Evolutionary conservation across 768 basidiomycete species (phyloP).

Genomic region (Rhodotorula kratochvilovae): DNA sequence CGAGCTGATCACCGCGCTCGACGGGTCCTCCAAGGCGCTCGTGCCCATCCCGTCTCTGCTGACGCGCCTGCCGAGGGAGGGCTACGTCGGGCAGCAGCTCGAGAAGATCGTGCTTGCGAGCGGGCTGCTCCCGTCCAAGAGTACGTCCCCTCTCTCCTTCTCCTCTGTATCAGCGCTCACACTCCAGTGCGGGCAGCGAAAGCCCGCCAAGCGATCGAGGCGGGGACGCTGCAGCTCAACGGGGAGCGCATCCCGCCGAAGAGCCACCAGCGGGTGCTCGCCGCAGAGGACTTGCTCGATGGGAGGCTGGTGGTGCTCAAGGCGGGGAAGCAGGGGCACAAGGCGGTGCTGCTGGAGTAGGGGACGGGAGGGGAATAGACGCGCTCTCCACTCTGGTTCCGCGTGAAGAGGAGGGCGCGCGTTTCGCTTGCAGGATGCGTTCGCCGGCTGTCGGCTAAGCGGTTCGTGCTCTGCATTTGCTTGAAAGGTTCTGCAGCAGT

Average conservation of each 20-base stretch:
- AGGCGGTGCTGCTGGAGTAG: slow-evolving; percentile 32
- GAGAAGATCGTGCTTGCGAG: slow-evolving; percentile 31
- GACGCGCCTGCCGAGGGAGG: slow-evolving; percentile 1
- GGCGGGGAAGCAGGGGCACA: slow-evolving; percentile 26
- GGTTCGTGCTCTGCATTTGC: no score
- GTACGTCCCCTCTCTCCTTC: slow-evolving; percentile 1
- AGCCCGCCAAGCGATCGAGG: slow-evolving; percentile 33
- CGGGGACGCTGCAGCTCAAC: slow-evolving; percentile 31
- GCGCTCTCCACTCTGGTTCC: no score
- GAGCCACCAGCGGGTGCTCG: slow-evolving; percentile 16
- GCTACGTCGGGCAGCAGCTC: slow-evolving; percentile 6
- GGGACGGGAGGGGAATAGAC: no score
- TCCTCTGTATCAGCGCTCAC: not conserved
- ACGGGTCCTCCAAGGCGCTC: not conserved
- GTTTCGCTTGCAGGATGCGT: no score
- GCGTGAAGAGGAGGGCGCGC: no score
- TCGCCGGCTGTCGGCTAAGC: no score
- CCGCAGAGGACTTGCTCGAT: slow-evolving; percentile 16
- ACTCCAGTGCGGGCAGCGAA: slow-evolving; percentile 7
- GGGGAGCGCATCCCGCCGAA: slow-evolving; percentile 12
- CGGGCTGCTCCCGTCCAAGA: slow-evolving; percentile 33
- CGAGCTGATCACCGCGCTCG: slow-evolving; percentile 21
- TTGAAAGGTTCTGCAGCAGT: no score
- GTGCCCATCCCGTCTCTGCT: slow-evolving; percentile 22
- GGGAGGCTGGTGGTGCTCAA: slow-evolving; percentile 25